phyloP scores from a whole-genome alignment of 2,329 filamentous ascomycete species.

The Fusarium beomiforme region DNA sequence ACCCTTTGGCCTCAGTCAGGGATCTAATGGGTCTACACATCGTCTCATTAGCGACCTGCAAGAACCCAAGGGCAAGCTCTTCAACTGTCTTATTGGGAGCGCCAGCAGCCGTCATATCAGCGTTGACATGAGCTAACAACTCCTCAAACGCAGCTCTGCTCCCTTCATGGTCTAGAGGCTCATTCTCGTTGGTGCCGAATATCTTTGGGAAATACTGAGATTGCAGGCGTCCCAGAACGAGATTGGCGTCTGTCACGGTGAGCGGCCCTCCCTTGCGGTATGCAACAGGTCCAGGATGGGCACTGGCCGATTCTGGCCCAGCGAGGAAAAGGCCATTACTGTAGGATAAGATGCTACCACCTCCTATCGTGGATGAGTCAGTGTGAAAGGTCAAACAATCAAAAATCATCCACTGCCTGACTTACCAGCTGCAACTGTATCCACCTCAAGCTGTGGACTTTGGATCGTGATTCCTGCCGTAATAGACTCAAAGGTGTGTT shows the following conservation, averaged over 20 bases:
- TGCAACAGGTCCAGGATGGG: constrained; percentile 88
- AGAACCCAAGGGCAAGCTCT: constrained; percentile 87
- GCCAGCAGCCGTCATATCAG: constrained; percentile 68
- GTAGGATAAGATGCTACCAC: constrained; percentile 86
- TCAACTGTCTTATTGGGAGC: constrained; percentile 72
- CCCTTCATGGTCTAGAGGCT: constrained; percentile 79
- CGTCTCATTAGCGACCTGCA: constrained; percentile 88
- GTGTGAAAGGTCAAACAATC: neutral
- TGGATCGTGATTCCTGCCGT: constrained; percentile 92
- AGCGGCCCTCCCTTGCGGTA: constrained; percentile 89
- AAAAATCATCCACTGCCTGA: neutral
- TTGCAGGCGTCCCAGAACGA: constrained; percentile 83
- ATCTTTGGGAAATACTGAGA: constrained; percentile 96
- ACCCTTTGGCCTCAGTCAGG: constrained; percentile 89
- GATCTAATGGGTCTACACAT: constrained; percentile 92
- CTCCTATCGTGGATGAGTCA: constrained; percentile 58
- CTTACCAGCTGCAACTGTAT: constrained; percentile 79
- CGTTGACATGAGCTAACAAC: constrained; percentile 79
- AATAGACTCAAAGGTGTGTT: constrained; percentile 93
- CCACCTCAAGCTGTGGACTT: constrained; percentile 91
- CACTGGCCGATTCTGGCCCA: constrained; percentile 86
- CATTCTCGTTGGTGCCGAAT: constrained; percentile 87
- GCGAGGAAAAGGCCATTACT: constrained; percentile 89
- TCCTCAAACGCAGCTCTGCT: constrained; percentile 80
- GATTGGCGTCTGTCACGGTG: constrained; percentile 89